Evolutionary conservation across 1,284 basidiomycete genomes (phyloP).

Genomic region (Pulchroboletus neoregius): DNA sequence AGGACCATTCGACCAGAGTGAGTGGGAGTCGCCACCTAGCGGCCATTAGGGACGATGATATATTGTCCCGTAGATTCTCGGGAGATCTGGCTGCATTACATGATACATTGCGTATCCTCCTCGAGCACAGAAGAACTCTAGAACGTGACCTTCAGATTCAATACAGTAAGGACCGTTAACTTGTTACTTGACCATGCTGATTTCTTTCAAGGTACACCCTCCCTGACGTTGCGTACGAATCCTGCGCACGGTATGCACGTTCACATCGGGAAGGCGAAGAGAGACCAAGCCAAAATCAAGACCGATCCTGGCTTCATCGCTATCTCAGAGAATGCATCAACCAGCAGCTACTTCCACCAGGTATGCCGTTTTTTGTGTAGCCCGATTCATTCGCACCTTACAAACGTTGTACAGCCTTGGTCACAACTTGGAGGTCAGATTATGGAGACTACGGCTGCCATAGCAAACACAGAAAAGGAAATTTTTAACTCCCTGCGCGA

Average conservation of each 20-base stretch:
- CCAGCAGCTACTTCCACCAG: slow-evolving; percentile 67
- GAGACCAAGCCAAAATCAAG: slow-evolving; percentile 50
- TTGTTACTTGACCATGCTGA: slow-evolving; percentile 1
- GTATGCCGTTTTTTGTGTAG: slow-evolving; percentile 37
- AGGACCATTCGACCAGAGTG: slow-evolving; percentile 76
- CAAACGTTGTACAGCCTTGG: slow-evolving; percentile 59
- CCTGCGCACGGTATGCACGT: slow-evolving; percentile 70
- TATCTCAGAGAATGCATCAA: slow-evolving; percentile 60
- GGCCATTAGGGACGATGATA: neutral
- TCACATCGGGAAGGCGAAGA: slow-evolving; percentile 61
- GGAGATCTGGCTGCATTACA: slow-evolving; percentile 55
- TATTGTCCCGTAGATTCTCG: slow-evolving; percentile 57
- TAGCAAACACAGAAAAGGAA: slow-evolving; percentile 60
- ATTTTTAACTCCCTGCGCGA: slow-evolving; percentile 67
- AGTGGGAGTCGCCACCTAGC: slow-evolving; percentile 4
- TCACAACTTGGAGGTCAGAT: slow-evolving; percentile 66
- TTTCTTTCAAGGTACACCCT: slow-evolving; percentile 53
- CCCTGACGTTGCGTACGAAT: slow-evolving; percentile 66
- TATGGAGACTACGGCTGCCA: slow-evolving; percentile 51
- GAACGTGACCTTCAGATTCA: slow-evolving; percentile 51
- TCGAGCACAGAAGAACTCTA: slow-evolving; percentile 47
- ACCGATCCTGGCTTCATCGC: slow-evolving; percentile 47
- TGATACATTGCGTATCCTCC: slow-evolving; percentile 41
- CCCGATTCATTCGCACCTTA: neutral
- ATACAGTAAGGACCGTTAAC: slow-evolving; percentile 44